Base-by-base conservation (phyloP, 1,284 basidiomycete genomes). In the Cryptococcus sp. region DNA sequence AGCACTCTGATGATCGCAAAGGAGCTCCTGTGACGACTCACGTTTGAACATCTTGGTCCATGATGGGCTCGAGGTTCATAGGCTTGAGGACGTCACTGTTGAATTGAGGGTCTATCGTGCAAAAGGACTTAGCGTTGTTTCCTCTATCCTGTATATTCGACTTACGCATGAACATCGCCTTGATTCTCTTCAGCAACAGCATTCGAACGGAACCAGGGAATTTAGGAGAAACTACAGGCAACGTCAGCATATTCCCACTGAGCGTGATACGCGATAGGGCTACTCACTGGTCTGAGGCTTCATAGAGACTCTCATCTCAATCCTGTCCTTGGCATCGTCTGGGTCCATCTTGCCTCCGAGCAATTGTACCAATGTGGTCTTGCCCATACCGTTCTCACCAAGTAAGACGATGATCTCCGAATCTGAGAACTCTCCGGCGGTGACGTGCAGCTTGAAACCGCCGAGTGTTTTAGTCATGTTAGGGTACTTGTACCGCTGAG, bases 331-430 rank as follows among this genome's bases (percentile, higher is more conserved):
- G 77, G 88, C 87, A 61, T 85, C 79, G 80, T 98, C 94, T 8
- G 94, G 93, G 22, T 84, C 85, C 64, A 93, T 87, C 72, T 82
- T 82, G 50, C 93, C 94, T 8, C 92, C 92, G 55, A 98, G 83
- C 54, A 98, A 81, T 64, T 93, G 89, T 60, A 98, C 91, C 75
- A 98, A 91, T 0, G 93, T 98, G 50, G 94, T 96, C 84, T 98
- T 98, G 48, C 93, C 93, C 11, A 92, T 98, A 55, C 93, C 93
- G 78, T 98, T 98, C 83, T 98, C 93, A 61, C 93, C 93, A 39
- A 97, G 82, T 87, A 97, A 90, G 75, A 98, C 93, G 66, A 97
- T 91, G 76, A 97, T 97, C 77, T 98, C 93, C 1, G 92, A 95
- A 76, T 97, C 93, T 17, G 93, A 92, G 80, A 96, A 97, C 51